These are phyloP conservation scores for Umbelopsis vinacea DNA, from an alignment of 192 early-diverging fungal species.

Conservation along the genomic window DNA sequence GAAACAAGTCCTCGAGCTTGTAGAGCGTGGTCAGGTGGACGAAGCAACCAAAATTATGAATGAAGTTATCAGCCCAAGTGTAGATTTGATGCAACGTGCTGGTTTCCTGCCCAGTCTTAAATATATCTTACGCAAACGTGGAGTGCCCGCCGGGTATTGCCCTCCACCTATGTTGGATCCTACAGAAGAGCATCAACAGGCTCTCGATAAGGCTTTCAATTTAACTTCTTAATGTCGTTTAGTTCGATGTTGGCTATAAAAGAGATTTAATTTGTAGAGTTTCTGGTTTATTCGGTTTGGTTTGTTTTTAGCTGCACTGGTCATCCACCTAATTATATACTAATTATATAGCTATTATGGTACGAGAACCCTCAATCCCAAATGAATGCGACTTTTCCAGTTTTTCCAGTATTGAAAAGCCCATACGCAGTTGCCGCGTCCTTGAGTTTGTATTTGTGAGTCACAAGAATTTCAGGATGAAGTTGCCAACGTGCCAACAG, in stretches of 20 bases:
- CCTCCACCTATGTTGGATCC: slow-evolving; percentile 21
- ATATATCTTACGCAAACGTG: slow-evolving; percentile 27
- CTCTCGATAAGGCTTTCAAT: not conserved
- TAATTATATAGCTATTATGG: not conserved
- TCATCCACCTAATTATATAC: no score
- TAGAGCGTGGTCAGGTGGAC: slow-evolving; percentile 1
- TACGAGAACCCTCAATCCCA: not conserved
- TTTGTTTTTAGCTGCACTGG: no score
- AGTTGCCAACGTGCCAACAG: slow-evolving; percentile 16
- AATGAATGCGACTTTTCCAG: slow-evolving; percentile 23
- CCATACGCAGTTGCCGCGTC: slow-evolving; percentile 7
- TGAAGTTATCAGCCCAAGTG: not conserved
- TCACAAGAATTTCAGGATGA: slow-evolving; percentile 8
- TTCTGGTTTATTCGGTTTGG: no score
- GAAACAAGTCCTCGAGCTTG: not conserved
- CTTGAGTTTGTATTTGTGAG: slow-evolving; percentile 9
- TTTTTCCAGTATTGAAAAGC: slow-evolving; percentile 15
- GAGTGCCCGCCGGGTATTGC: slow-evolving; percentile 25
- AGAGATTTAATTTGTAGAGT: no score
- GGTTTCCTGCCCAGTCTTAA: slow-evolving; percentile 24
- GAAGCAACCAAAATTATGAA: slow-evolving; percentile 18
- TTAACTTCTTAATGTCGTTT: not conserved
- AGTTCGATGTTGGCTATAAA: no score
- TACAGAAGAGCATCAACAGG: not conserved
- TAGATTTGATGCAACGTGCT: not conserved